phyloP scores from a whole-genome alignment of 2,329 filamentous ascomycete species.

The Apiospora sp. region DNA sequence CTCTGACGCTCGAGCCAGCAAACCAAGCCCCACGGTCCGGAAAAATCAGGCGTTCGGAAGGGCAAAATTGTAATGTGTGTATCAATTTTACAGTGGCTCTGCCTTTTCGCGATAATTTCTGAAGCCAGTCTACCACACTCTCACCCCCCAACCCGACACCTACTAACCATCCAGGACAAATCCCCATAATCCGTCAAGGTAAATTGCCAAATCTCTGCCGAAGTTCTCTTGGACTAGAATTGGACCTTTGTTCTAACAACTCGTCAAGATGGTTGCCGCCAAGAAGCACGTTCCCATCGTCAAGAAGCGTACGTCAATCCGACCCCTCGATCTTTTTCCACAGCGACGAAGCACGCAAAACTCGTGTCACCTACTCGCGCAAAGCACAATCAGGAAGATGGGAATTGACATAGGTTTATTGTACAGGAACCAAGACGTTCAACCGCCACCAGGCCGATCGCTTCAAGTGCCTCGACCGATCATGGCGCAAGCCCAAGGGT shows the following conservation, averaged over 20 bases:
- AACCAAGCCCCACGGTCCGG: slow-evolving; percentile 17
- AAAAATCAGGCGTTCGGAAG: slow-evolving; percentile 18
- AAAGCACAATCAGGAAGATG: slow-evolving; percentile 23
- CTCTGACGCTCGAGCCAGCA: background rate
- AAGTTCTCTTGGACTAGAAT: slow-evolving; percentile 27
- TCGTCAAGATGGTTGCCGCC: slow-evolving; percentile 90
- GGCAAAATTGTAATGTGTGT: slow-evolving; percentile 22
- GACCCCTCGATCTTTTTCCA: slow-evolving; percentile 29
- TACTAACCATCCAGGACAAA: slow-evolving; percentile 22
- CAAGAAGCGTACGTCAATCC: slow-evolving; percentile 92
- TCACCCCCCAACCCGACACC: slow-evolving; percentile 23
- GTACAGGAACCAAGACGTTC: slow-evolving; percentile 89
- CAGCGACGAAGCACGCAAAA: slow-evolving; percentile 6
- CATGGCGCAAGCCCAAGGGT: slow-evolving; percentile 99
- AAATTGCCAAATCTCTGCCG: slow-evolving; percentile 22
- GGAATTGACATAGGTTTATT: slow-evolving; percentile 48
- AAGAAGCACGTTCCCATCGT: slow-evolving; percentile 99
- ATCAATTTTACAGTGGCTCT: slow-evolving; percentile 23
- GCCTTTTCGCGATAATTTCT: slow-evolving; percentile 24
- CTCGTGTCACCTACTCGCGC: background rate
- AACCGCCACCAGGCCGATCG: slow-evolving; percentile 96
- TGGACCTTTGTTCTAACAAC: slow-evolving; percentile 33
- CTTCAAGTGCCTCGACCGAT: slow-evolving; percentile 89
- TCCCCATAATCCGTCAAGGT: slow-evolving; percentile 29
- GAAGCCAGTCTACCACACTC: slow-evolving; percentile 21